phyloP scores from a whole-genome alignment of 1,284 basidiomycete genomes.

The Cerrena zonata region DNA sequence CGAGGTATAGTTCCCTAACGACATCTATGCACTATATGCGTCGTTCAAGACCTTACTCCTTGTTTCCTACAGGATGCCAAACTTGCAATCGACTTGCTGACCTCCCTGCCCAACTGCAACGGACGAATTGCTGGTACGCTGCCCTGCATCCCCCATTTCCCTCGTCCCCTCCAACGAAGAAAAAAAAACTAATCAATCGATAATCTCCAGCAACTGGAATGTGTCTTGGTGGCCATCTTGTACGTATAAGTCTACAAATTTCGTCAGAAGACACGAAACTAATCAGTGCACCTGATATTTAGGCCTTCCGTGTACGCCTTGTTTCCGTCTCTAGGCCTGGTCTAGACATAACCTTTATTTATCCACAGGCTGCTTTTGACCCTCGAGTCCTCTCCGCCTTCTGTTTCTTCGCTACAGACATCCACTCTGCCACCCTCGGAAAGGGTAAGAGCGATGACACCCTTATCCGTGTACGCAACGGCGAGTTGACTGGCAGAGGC shows the following conservation, averaged over 20 bases:
- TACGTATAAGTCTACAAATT: constrained; percentile 32
- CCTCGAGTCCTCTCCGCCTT: constrained; percentile 76
- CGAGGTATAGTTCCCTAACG: constrained; percentile 46
- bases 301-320: constrained; percentile 18
- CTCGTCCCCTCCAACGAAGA: neutral
- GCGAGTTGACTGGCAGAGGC: constrained; percentile 71
- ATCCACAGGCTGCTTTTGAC: constrained; percentile 76
- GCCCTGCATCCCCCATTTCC: neutral
- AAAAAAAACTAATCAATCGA: neutral
- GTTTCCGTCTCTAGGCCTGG: neutral
- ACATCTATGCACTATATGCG: neutral
- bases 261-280: too few relatives aligned
- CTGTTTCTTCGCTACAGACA: constrained; percentile 91
- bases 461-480: constrained; percentile 62
- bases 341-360: constrained; percentile 5
- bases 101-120: constrained; percentile 74
- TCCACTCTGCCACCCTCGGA: constrained; percentile 82
- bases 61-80: constrained; percentile 57
- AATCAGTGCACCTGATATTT: neutral
- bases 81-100: constrained; percentile 69
- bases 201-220: constrained; percentile 64
- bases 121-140: constrained; percentile 76
- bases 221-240: constrained; percentile 81
- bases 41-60: too few relatives aligned
- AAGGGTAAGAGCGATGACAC: constrained; percentile 79